A percentile compares a stretch with the other conserved stretches of the same genome.
These are phyloP conservation scores for Moricandia moricandioides DNA, from an alignment of 345 rosid genomes.

Conservation along the genomic window DNA sequence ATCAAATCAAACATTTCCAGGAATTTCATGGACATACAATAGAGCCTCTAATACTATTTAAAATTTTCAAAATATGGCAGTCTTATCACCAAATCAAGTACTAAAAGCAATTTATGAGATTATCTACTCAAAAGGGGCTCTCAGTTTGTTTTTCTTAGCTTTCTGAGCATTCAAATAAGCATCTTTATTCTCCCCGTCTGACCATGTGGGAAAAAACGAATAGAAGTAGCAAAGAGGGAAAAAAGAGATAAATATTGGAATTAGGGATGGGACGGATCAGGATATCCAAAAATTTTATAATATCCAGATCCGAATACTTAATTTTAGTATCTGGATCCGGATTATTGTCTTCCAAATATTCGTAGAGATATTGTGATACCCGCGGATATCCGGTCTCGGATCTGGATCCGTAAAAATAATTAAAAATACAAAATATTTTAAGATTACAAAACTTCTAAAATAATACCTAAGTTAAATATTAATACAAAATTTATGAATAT, in stretches of 20 bases:
- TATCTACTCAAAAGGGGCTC: slow-evolving; percentile 29
- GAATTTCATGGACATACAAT: slow-evolving; percentile 21
- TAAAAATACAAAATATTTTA: too few species aligned
- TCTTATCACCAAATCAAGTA: slow-evolving; percentile 15
- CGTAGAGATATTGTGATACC: too few species aligned
- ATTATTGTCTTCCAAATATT: too few species aligned
- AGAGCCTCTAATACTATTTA: slow-evolving; percentile 15
- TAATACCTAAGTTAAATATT: too few species aligned
- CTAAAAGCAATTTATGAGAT: slow-evolving; percentile 19
- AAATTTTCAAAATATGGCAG: not conserved
- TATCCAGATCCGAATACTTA: too few species aligned
- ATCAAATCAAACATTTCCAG: slow-evolving; percentile 30
- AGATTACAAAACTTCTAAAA: too few species aligned
- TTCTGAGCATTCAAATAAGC: slow-evolving; percentile 30
- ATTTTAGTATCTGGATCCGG: too few species aligned
- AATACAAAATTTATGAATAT: too few species aligned
- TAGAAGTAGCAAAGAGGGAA: slow-evolving; percentile 27
- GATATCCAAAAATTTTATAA: too few species aligned
- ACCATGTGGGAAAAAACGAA: slow-evolving; percentile 32
- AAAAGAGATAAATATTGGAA: slow-evolving; percentile 13
- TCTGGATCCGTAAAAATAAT: too few species aligned
- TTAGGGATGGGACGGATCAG: too few species aligned
- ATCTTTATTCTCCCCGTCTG: slow-evolving; percentile 34
- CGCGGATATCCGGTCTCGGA: too few species aligned
- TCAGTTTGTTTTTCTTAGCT: slow-evolving; percentile 1